Conservation (phyloP, 208 protist genomes). For the Naegleria lovaniensis region DNA sequence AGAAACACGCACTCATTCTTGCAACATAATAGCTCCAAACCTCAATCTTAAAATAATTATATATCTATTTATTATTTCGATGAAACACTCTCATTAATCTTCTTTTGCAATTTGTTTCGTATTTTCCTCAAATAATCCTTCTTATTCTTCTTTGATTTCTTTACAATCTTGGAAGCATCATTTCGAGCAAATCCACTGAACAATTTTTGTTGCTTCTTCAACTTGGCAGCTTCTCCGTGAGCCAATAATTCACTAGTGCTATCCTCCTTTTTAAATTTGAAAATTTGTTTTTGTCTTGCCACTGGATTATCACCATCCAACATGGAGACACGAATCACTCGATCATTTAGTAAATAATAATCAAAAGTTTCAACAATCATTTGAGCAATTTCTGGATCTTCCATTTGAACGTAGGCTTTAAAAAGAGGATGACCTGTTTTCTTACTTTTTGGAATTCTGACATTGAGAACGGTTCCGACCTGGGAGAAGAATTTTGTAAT, state of each 20-base stretch:
- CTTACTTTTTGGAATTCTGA: background rate
- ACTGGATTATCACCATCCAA: background rate
- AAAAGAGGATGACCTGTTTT: background rate
- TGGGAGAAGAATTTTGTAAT: background rate
- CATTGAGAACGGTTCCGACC: background rate
- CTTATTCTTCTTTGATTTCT: background rate
- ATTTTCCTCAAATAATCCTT: background rate
- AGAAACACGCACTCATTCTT: too few relatives aligned
- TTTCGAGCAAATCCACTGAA: background rate
- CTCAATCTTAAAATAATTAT: too few relatives aligned
- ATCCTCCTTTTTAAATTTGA: background rate
- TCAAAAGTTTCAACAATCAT: background rate
- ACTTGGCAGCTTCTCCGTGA: background rate
- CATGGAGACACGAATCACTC: background rate
- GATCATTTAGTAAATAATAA: background rate
- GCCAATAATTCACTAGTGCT: background rate
- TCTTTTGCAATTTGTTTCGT: background rate
- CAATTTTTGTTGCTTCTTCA: background rate
- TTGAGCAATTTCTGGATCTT: background rate
- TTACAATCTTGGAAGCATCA: background rate
- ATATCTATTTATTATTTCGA: too few relatives aligned
- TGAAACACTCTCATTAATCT: background rate
- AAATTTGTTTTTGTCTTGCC: background rate
- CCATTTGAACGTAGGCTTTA: background rate
- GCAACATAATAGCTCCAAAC: too few relatives aligned